Evolutionary conservation across 805 yeast genomes (phyloP).

Genomic region (Diddensiella transvaalensis): DNA sequence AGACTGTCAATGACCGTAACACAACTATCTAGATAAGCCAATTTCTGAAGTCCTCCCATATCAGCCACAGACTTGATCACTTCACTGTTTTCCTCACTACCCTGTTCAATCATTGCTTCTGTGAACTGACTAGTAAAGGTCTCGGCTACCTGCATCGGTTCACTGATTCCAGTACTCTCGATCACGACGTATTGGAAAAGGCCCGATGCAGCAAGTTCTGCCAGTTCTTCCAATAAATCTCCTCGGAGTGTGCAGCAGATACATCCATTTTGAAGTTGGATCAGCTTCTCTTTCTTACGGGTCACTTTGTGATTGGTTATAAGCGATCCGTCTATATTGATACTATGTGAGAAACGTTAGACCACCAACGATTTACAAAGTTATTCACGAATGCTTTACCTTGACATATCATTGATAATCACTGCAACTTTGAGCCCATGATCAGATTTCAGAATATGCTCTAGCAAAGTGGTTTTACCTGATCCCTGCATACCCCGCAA

Average conservation of each 20-base stretch:
- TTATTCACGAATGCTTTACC: slow-evolving; percentile 13
- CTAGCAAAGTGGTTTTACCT: slow-evolving; percentile 47
- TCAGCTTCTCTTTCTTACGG: slow-evolving; percentile 41
- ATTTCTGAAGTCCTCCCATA: slow-evolving; percentile 41
- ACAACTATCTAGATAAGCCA: slow-evolving; percentile 43
- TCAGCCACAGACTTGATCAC: slow-evolving; percentile 31
- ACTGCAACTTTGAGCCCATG: slow-evolving; percentile 45
- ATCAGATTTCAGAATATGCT: slow-evolving; percentile 38
- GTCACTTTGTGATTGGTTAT: slow-evolving; percentile 40
- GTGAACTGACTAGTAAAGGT: slow-evolving; percentile 45
- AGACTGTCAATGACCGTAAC: slow-evolving; percentile 46
- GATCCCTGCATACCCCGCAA: slow-evolving; percentile 36
- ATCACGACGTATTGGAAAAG: slow-evolving; percentile 43
- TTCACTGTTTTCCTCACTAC: slow-evolving; percentile 25
- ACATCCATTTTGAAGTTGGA: slow-evolving; percentile 47
- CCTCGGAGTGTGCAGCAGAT: slow-evolving; percentile 48
- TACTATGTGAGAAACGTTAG: slow-evolving; percentile 3
- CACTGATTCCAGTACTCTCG: slow-evolving; percentile 47
- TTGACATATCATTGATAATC: slow-evolving; percentile 44
- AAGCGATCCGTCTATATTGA: slow-evolving; percentile 44
- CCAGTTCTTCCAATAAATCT: slow-evolving; percentile 44
- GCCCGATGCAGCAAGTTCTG: slow-evolving; percentile 35
- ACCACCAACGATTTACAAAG: not conserved
- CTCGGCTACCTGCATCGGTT: slow-evolving; percentile 51
- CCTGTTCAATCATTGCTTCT: slow-evolving; percentile 29